phyloP scores from a whole-genome alignment of 1,139 yeast genomes.

The Yamadazyma aaseri region DNA sequence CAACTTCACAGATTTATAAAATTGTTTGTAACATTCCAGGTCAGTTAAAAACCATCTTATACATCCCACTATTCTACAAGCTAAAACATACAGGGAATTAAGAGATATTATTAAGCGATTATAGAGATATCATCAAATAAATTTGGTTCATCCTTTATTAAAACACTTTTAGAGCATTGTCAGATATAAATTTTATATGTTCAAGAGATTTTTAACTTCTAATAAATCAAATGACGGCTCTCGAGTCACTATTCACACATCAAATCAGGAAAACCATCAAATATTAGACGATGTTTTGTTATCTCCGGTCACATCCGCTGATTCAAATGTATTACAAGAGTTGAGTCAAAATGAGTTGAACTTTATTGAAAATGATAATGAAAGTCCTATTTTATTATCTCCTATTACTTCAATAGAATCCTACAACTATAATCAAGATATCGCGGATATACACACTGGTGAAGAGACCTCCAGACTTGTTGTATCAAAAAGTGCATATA shows the following conservation, averaged over 20 bases:
- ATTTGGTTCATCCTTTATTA: no score
- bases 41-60: no score
- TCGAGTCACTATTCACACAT: neutral
- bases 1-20: no score
- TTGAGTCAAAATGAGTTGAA: constrained; percentile 1
- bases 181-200: no score
- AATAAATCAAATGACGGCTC: neutral
- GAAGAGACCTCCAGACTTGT: constrained; percentile 8
- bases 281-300: constrained; percentile 9
- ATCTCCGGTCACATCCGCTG: constrained; percentile 9
- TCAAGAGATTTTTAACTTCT: no score
- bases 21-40: no score
- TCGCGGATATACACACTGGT: constrained; percentile 5
- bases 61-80: no score
- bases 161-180: no score
- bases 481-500: constrained; percentile 1
- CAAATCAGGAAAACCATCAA: no score
- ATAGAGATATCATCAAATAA: no score
- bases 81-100: no score
- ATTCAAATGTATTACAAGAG: constrained; percentile 3
- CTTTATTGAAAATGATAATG: constrained; percentile 3
- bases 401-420: constrained; percentile 40
- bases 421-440: constrained; percentile 13
- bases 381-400: constrained; percentile 29
- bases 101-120: no score